These are phyloP conservation scores for Enterocytospora artemiae DNA, from an alignment of 371 early-diverging fungal genomes.

Conservation along the genomic window DNA sequence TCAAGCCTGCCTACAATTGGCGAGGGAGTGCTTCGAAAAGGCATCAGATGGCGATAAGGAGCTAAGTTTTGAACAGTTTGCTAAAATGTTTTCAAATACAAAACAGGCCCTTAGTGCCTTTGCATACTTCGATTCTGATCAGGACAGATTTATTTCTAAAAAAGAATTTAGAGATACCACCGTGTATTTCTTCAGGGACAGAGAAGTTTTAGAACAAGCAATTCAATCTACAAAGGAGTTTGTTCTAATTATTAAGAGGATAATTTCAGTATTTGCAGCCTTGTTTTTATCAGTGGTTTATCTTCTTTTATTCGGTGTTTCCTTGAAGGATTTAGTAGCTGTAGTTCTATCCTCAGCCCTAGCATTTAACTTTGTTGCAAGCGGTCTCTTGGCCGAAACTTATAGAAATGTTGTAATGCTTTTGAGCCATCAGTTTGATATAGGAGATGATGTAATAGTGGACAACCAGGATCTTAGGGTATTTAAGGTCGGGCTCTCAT, in stretches of 20 bases:
- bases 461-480: conserved; percentile 51
- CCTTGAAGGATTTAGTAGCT: conserved; percentile 50
- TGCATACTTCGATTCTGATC: conserved; percentile 50
- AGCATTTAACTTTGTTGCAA: conserved; percentile 52
- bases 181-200: conserved; percentile 51
- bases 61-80: conserved; percentile 52
- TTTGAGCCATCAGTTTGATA: conserved; percentile 58
- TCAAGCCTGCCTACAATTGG: conserved; percentile 48
- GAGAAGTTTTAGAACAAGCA: conserved; percentile 51
- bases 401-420: conserved; percentile 51
- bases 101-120: conserved; percentile 54
- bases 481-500: conserved; percentile 48
- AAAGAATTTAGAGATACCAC: conserved; percentile 57
- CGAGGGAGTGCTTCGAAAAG: conserved; percentile 54
- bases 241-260: conserved; percentile 41
- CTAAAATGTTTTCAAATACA: conserved; percentile 51
- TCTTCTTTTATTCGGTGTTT: conserved; percentile 52
- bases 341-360: conserved; percentile 53
- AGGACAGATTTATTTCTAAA: conserved; percentile 41
- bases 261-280: conserved; percentile 30
- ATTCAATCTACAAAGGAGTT: conserved; percentile 43
- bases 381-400: conserved; percentile 46
- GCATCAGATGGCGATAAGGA: conserved; percentile 28
- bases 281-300: conserved; percentile 44
- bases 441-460: conserved; percentile 57